Base-by-base conservation (phyloP, 139 green algal genomes). In the Micractinium sp. region DNA sequence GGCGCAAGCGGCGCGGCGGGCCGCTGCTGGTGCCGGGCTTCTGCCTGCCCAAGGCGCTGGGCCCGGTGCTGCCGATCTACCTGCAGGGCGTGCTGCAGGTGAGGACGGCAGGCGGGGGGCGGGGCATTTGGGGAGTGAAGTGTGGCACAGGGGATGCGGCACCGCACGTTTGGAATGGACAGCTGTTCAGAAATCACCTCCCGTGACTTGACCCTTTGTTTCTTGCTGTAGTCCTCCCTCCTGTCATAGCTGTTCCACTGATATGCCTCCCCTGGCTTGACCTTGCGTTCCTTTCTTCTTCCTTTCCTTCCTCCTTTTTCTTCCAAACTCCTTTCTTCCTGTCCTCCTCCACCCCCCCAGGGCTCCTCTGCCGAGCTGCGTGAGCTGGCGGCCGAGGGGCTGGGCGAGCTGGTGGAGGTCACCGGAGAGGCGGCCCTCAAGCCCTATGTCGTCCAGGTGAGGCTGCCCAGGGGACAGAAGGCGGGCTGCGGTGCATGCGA, bases 51-150 rank as follows among this genome's bases (percentile, higher is more conserved):
- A 98, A 98, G 90, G 97, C 95, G 0, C 93, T 99, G 60, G 89
- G 89, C 56, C 97, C 98, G 0, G 84, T 99, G 73, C 90, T 99
- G 87, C 97, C 96, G 39, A 95, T 99, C 88, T 99, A 98, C 94
- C 93, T 99, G 56, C 94, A 98, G 90, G 98, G 95, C 15, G 92
- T 98, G 86, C 91, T 98, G 79, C 95, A 97, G 93, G 94, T 96
- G 82, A 0, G 92, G 12, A n/a, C 20, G 31, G 61, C n/a, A 16
- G 22, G 76, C 22, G 60, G 15, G 66, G 27, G 84, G 81, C 29
- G 66, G 77, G 47, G 74, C 29, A 33, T 4, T 77, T n/a, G n/a
- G n/a, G n/a, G n/a, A n/a, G n/a, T n/a, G n/a, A n/a, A n/a, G n/a
- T n/a, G n/a, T n/a, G n/a, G n/a, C n/a, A 13, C 35, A 33, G 61